Base-by-base conservation (phyloP, 2,329 filamentous ascomycete genomes). In the Colletotrichum paranaense region DNA sequence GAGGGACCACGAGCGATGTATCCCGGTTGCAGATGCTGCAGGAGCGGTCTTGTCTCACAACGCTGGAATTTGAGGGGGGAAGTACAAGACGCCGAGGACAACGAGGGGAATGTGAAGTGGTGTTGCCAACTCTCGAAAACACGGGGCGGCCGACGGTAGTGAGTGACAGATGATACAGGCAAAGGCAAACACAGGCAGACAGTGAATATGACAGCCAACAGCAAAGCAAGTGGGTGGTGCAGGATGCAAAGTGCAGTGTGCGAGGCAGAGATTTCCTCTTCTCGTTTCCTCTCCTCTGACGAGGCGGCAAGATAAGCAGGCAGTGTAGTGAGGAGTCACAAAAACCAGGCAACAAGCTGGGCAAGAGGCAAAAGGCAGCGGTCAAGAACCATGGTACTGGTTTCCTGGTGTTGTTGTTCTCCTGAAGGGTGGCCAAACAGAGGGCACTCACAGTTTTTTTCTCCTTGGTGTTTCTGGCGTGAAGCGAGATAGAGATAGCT, bases 1-100 rank as follows among this genome's bases (percentile, higher is more conserved):
- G 67, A 73, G 67, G 70, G 52, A 62, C 67, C 66, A 70, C 70
- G 35, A 73, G 46, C 56, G 67, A 53, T 70, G 71, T 66, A 73
- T 66, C 56, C 60, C 60, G 62, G 71, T 66, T 71, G 71, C 71
- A 71, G 56, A 73, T 65, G 71, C 67, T 65, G 67, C 71, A 73
- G 71, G 56, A 57, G 67, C 56, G 55, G 56, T 66, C 55, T 60
- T 62, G 71, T 70, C 71, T 73, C 62, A 73, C 67, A 28, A 65
- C 22, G 24, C 60, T 65, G 67, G 71, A 57, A 66, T 66, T 60
- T 52, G 46, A 57, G 30, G 71, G 32, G 30, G 60, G 55, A 24
- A 70, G 60, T 62, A 62, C 66, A 70, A 62, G 60, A 52, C n/a
- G 70, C 46, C 60, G 55, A 65, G 46, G 55, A 32, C 56, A 52